Base-by-base conservation (phyloP, 352 stramenopile genomes). In the Plasmopara viticola region DNA sequence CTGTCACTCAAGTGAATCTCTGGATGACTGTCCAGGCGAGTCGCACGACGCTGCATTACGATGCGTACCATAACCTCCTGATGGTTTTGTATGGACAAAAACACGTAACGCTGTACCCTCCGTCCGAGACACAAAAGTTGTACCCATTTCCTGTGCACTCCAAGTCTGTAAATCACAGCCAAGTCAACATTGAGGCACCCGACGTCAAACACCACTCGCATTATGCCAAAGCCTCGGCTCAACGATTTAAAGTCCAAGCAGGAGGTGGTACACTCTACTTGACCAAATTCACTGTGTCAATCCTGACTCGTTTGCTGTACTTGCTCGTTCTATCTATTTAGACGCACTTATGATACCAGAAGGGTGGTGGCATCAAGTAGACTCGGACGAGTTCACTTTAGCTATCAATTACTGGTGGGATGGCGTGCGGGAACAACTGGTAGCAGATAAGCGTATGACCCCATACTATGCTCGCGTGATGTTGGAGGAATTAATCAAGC, bases 311-410 rank as follows among this genome's bases (percentile, higher is more conserved):
- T 25, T 25, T 29, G 43, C 6, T 63, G 53, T 60, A 17, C 7
- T 20, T 44, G 6, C 33, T 28, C 30, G 15, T 57, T 13, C 9
- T 41, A n/a, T 29, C 53, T n/a, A 35, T 35, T 35, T 42, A 89
- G 84, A 81, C 45, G 81, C 79, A 8, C 51, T 94, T 5, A 76
- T 80, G 41, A 91, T 94, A 20, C 84, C 84, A 0, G 84, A 94
- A 49, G 84, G 84, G 5, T 94, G 84, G 84, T 94, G 84, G 84
- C 84, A 94, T 51, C 79, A 89, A 56, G 81, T 94, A 10, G 75
- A 86, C 51, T 87, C 80, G 29, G 75, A 84, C 17, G 57, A 71
- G 20, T 86, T 73, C 53, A 91, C 80, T 0, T 82, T 94, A 45
- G 84, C 81, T 6, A 53, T 90, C 42, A 94, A 94, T 58, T 92